These are phyloP conservation scores for Parascedosporium putredinis DNA, from an alignment of 2,329 filamentous ascomycete genomes.

Conservation along the genomic window DNA sequence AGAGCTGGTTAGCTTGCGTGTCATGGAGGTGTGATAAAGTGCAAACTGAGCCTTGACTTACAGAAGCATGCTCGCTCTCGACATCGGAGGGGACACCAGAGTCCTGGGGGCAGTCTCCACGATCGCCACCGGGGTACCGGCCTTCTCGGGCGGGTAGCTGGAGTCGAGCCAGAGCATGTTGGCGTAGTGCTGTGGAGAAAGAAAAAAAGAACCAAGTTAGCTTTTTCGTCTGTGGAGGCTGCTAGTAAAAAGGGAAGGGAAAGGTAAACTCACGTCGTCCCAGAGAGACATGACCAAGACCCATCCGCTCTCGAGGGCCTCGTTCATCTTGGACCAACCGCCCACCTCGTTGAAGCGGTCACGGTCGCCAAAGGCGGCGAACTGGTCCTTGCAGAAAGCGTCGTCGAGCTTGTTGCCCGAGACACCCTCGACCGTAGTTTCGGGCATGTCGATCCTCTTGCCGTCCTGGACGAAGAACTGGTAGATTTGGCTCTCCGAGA, in stretches of 20 bases:
- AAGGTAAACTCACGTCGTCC: conserved; percentile 24
- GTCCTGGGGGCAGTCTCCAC: conserved; percentile 16
- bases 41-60: background rate
- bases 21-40: background rate
- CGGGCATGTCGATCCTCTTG: conserved; percentile 36
- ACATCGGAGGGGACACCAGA: conserved; percentile 18
- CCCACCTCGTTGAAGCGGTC: conserved; percentile 40
- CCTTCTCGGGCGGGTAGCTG: conserved; percentile 38
- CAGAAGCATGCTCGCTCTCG: conserved; percentile 11
- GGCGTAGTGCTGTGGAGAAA: conserved; percentile 38
- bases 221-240: background rate
- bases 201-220: no score
- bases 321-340: conserved; percentile 43
- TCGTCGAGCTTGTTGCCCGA: conserved; percentile 50
- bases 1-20: background rate
- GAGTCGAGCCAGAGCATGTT: conserved; percentile 70
- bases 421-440: conserved; percentile 21
- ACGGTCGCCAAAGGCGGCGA: conserved; percentile 42
- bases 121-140: conserved; percentile 15
- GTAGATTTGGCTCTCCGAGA: conserved; percentile 33
- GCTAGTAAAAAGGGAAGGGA: background rate
- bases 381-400: conserved; percentile 45
- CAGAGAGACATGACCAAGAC: conserved; percentile 53
- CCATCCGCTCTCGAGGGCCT: conserved; percentile 46
- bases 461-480: conserved; percentile 53